A percentile compares a stretch with the other conserved stretches of the same genome.
Conservation (phyloP, 345 rosid genomes). For the Erodium maritimum region DNA sequence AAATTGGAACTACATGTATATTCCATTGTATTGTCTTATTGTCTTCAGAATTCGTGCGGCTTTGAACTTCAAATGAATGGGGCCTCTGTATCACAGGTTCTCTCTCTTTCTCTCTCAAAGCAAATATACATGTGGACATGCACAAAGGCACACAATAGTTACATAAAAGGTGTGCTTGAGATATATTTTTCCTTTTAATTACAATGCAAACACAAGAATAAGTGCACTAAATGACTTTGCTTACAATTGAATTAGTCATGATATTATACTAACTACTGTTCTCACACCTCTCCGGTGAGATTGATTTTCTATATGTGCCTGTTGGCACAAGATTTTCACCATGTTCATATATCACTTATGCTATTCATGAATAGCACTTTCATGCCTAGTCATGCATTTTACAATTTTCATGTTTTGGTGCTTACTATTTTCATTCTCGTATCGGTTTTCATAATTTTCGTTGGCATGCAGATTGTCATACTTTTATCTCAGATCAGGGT, state of each 20-base stretch:
- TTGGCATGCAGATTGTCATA: conserved; percentile 43
- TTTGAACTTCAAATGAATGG: conserved; percentile 48
- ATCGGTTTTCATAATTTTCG: conserved; percentile 9
- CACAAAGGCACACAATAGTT: too few species aligned
- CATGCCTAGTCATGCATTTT: too few species aligned
- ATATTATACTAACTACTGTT: too few species aligned
- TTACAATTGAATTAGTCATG: too few species aligned
- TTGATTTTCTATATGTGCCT: too few species aligned
- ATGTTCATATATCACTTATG: too few species aligned
- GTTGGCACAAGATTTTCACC: too few species aligned
- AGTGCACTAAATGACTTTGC: too few species aligned
- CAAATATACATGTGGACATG: background rate
- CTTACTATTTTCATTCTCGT: background rate
- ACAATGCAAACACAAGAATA: background rate
- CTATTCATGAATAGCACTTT: too few species aligned
- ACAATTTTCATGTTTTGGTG: background rate
- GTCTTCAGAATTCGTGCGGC: conserved; percentile 38
- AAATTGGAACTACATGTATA: conserved; percentile 66
- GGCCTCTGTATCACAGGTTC: conserved; percentile 44
- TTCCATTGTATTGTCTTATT: conserved; percentile 50
- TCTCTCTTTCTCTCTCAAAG: conserved; percentile 9
- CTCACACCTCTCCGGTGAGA: too few species aligned
- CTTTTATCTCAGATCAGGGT: conserved; percentile 68
- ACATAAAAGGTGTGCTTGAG: background rate
- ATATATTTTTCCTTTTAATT: background rate